Evolutionary conservation across 805 yeast species (phyloP).

Genomic region (Schizosaccharomyces cryophilus): DNA sequence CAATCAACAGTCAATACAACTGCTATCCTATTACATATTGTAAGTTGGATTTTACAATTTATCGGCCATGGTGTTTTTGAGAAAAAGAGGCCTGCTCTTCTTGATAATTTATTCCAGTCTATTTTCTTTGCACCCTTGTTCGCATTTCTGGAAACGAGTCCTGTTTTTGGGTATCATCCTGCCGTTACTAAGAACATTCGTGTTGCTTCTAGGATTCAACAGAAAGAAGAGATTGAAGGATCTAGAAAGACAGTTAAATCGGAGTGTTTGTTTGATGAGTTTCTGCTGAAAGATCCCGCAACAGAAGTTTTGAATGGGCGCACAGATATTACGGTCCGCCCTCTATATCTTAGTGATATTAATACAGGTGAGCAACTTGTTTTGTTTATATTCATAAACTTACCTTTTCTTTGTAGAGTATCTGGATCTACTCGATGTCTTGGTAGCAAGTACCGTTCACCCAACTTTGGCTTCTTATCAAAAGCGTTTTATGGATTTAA

Average conservation of each 20-base stretch:
- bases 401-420: background rate
- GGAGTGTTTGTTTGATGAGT: too few species aligned
- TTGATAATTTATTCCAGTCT: conserved; percentile 66
- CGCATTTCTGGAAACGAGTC: conserved; percentile 38
- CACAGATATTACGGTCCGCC: background rate
- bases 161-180: background rate
- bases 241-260: too few species aligned
- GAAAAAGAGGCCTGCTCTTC: conserved; percentile 58
- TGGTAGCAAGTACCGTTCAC: background rate
- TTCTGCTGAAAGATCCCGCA: too few species aligned
- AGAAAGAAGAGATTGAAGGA: too few species aligned
- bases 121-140: conserved; percentile 78
- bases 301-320: too few species aligned
- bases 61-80: conserved; percentile 72
- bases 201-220: background rate
- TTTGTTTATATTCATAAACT: background rate
- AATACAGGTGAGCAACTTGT: background rate
- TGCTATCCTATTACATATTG: conserved; percentile 8
- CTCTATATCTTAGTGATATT: background rate
- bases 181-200: background rate
- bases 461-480: background rate
- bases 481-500: background rate
- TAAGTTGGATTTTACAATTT: conserved; percentile 64
- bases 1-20: background rate
- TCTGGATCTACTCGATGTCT: conserved; percentile 1